Evolutionary conservation across 176 grass and related monocot genomes (phyloP).

Genomic region (Triticum dicoccoides): DNA sequence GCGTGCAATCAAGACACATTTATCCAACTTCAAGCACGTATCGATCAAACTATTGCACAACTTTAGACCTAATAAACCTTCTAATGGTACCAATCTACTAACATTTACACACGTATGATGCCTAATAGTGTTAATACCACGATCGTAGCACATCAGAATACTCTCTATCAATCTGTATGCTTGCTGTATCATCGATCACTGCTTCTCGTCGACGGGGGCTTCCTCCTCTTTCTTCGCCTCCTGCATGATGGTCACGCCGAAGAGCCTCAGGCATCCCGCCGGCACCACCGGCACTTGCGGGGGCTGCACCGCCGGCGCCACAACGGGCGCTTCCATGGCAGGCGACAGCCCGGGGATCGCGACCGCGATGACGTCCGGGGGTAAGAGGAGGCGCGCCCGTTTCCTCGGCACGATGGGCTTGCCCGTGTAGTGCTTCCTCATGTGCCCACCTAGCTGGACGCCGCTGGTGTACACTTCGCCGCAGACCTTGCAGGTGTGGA

Average conservation of each 20-base stretch:
- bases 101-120: background rate
- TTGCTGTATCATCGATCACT: background rate
- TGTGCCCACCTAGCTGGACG: slow-evolving; percentile 44
- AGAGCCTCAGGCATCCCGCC: background rate
- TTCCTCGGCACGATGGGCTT: slow-evolving; percentile 13
- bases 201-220: background rate
- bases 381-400: background rate
- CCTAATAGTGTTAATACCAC: too few species aligned
- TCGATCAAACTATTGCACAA: background rate
- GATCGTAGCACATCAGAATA: too few species aligned
- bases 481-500: slow-evolving; percentile 17
- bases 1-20: background rate
- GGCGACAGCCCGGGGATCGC: too few species aligned
- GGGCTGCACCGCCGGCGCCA: too few species aligned
- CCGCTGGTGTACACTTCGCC: background rate
- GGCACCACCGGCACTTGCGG: too few species aligned
- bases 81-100: too few species aligned
- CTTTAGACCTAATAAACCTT: background rate
- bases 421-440: slow-evolving; percentile 30
- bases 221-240: background rate
- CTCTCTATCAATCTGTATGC: too few species aligned
- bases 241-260: background rate
- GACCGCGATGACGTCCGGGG: too few species aligned
- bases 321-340: background rate
- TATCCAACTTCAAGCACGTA: background rate